Percentiles rank a stretch among this genome's conserved stretches.
Evolutionary conservation across 495 filamentous ascomycete species (phyloP).

Genomic region (Neurospora sp.): DNA sequence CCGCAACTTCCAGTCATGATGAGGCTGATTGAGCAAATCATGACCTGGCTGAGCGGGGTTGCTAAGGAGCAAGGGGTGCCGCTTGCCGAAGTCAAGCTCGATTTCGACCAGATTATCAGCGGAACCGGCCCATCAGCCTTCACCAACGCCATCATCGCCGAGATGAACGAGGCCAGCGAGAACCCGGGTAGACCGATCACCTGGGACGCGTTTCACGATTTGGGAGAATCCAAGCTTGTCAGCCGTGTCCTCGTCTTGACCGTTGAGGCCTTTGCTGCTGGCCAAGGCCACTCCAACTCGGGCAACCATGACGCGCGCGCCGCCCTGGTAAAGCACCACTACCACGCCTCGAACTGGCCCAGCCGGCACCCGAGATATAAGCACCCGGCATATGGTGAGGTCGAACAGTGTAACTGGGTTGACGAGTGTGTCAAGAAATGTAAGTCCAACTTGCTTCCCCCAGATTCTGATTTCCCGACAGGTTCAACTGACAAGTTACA

Average conservation of each 20-base stretch:
- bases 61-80: constrained; percentile 41
- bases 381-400: constrained; percentile 52
- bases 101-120: constrained; percentile 58
- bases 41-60: constrained; percentile 47
- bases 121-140: constrained; percentile 60
- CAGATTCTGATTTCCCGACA: neutral
- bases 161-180: constrained; percentile 37
- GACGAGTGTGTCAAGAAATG: constrained; percentile 46
- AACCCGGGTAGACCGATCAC: constrained; percentile 20
- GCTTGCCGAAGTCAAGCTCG: constrained; percentile 45
- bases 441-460: neutral
- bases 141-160: constrained; percentile 47
- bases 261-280: constrained; percentile 54
- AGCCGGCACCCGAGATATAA: constrained; percentile 47
- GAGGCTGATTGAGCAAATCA: constrained; percentile 49
- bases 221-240: constrained; percentile 47
- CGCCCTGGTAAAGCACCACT: constrained; percentile 54
- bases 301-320: constrained; percentile 48
- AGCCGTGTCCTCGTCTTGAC: constrained; percentile 49
- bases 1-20: constrained; percentile 53
- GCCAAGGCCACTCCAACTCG: constrained; percentile 54
- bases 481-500: neutral
- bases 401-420: constrained; percentile 56
- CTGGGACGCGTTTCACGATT: constrained; percentile 49
- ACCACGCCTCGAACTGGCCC: constrained; percentile 55